Percentiles rank a stretch among this genome's conserved stretches.
These are phyloP conservation scores for Streptanthus diversifolius DNA, from an alignment of 345 rosid species.

Conservation along the genomic window DNA sequence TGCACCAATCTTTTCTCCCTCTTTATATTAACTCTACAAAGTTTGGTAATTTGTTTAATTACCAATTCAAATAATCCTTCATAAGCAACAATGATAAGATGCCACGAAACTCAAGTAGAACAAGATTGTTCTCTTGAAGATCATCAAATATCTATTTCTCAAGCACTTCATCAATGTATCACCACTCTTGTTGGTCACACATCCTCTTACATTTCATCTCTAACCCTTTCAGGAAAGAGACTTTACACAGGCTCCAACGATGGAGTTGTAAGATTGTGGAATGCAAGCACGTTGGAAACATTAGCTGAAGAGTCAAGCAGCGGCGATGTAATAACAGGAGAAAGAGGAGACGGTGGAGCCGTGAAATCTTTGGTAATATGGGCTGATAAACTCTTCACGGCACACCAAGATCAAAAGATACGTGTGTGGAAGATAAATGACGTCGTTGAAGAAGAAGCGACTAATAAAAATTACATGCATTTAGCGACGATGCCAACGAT, in stretches of 20 bases:
- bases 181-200: slow-evolving; percentile 60
- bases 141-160: slow-evolving; percentile 8
- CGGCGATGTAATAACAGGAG: slow-evolving; percentile 25
- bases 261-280: slow-evolving; percentile 64
- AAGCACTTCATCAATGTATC: slow-evolving; percentile 44
- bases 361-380: slow-evolving; percentile 70
- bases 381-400: slow-evolving; percentile 74
- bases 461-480: slow-evolving; percentile 44
- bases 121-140: background rate
- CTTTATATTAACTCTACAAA: slow-evolving; percentile 7
- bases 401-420: slow-evolving; percentile 94
- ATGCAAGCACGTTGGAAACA: slow-evolving; percentile 36
- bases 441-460: slow-evolving; percentile 16
- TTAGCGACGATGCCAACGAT: slow-evolving; percentile 85
- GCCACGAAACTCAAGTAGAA: background rate
- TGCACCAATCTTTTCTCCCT: background rate
- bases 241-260: slow-evolving; percentile 69
- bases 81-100: slow-evolving; percentile 19
- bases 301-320: slow-evolving; percentile 26
- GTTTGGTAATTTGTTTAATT: background rate
- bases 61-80: slow-evolving; percentile 9
- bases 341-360: slow-evolving; percentile 56
- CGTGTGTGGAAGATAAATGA: slow-evolving; percentile 76
- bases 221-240: slow-evolving; percentile 55
- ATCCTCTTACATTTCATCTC: slow-evolving; percentile 58